A percentile compares a stretch with the other conserved stretches of the same genome.
These are phyloP conservation scores for Hymenotorrendiella dingleyae DNA, from an alignment of 2,329 filamentous ascomycete species.

Conservation along the genomic window DNA sequence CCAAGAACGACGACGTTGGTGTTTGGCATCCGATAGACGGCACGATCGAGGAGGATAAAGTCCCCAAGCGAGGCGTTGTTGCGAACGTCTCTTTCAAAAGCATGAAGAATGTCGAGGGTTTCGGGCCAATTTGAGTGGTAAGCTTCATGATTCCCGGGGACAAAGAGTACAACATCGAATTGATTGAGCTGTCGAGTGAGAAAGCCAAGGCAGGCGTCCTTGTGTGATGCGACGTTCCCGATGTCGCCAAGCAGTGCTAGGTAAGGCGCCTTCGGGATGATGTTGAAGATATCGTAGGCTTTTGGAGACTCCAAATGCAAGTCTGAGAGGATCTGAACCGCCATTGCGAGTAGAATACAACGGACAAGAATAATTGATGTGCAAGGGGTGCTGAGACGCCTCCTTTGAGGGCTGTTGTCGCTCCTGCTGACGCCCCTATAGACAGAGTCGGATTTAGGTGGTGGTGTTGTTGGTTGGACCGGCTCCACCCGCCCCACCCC, in stretches of 20 bases:
- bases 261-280: constrained; percentile 35
- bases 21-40: constrained; percentile 32
- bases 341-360: too few relatives aligned
- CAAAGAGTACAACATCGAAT: constrained; percentile 37
- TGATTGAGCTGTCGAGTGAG: constrained; percentile 36
- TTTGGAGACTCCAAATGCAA: constrained; percentile 40
- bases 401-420: too few relatives aligned
- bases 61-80: constrained; percentile 8
- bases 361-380: too few relatives aligned
- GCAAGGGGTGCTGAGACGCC: too few relatives aligned
- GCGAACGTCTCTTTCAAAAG: constrained; percentile 6
- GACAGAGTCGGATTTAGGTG: too few relatives aligned
- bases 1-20: constrained; percentile 38
- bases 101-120: constrained; percentile 14
- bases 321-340: constrained; percentile 29
- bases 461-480: too few relatives aligned
- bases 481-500: too few relatives aligned
- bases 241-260: constrained; percentile 45
- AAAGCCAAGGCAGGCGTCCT: constrained; percentile 34
- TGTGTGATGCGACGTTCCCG: constrained; percentile 29
- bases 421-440: too few relatives aligned
- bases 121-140: constrained; percentile 33
- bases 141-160: constrained; percentile 43
- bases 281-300: constrained; percentile 36
- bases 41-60: constrained; percentile 37